phyloP scores from a whole-genome alignment of 257 asterid genomes.

The Jacaranda mimosifolia region DNA sequence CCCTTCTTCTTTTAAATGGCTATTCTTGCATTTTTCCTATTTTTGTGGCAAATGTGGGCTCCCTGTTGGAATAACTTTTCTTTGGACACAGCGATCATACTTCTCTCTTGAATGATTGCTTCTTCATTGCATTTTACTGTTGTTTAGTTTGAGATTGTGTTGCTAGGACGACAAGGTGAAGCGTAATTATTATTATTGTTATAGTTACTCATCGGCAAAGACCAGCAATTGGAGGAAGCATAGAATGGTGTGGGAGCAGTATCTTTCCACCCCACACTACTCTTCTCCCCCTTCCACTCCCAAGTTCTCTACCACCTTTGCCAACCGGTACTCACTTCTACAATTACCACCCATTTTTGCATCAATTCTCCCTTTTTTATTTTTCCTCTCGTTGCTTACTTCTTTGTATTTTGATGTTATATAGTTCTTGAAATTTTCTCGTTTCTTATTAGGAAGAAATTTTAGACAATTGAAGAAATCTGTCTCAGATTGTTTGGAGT shows the following conservation, averaged over 20 bases:
- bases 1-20: not conserved
- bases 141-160: conserved; percentile 25
- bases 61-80: conserved; percentile 25
- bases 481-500: not conserved
- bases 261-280: conserved; percentile 14
- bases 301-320: conserved; percentile 54
- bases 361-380: not conserved
- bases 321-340: conserved; percentile 53
- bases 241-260: conserved; percentile 52
- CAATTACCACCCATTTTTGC: not conserved
- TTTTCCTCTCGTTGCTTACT: not conserved
- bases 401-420: not conserved
- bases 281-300: conserved; percentile 48
- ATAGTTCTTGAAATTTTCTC: not conserved
- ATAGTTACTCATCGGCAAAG: not conserved
- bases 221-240: not conserved
- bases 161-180: conserved; percentile 14
- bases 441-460: not conserved
- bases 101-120: conserved; percentile 41
- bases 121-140: conserved; percentile 39
- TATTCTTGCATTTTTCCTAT: conserved; percentile 29
- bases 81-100: conserved; percentile 24
- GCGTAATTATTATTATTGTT: not conserved
- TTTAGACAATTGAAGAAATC: not conserved
- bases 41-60: conserved; percentile 42